Conservation (phyloP, 208 protist species). For the Angomonas deanei region DNA sequence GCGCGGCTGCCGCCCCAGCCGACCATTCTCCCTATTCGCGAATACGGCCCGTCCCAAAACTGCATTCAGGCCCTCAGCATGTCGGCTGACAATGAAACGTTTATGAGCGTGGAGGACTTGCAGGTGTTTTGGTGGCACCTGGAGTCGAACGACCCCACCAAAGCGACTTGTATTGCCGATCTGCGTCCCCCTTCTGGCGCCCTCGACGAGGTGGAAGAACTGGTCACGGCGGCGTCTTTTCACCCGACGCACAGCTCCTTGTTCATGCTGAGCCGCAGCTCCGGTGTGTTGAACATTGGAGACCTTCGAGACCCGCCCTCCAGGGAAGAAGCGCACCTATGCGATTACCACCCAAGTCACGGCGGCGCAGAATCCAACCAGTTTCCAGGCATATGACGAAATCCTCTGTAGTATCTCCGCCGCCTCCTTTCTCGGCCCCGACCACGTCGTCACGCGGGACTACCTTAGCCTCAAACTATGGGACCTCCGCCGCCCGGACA, state of each 20-base stretch:
- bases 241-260: constrained; percentile 80
- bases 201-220: constrained; percentile 75
- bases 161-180: constrained; percentile 69
- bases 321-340: constrained; percentile 55
- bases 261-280: constrained; percentile 79
- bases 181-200: constrained; percentile 51
- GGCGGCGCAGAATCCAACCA: constrained; percentile 47
- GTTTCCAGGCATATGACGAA: constrained; percentile 59
- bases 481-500: constrained; percentile 64
- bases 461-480: constrained; percentile 85
- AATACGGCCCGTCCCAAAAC: constrained; percentile 69
- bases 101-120: constrained; percentile 84
- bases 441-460: constrained; percentile 83
- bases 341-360: constrained; percentile 54
- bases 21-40: constrained; percentile 63
- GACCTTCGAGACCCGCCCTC: constrained; percentile 78
- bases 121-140: constrained; percentile 89
- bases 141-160: constrained; percentile 59
- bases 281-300: constrained; percentile 74
- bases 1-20: constrained; percentile 45
- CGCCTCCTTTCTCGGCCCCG: constrained; percentile 66
- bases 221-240: constrained; percentile 72
- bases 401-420: constrained; percentile 82
- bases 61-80: constrained; percentile 72
- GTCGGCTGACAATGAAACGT: constrained; percentile 69